A percentile compares a stretch with the other conserved stretches of the same genome.
phyloP scores from a whole-genome alignment of 768 basidiomycete species.

The Tephrocybe sp. region DNA sequence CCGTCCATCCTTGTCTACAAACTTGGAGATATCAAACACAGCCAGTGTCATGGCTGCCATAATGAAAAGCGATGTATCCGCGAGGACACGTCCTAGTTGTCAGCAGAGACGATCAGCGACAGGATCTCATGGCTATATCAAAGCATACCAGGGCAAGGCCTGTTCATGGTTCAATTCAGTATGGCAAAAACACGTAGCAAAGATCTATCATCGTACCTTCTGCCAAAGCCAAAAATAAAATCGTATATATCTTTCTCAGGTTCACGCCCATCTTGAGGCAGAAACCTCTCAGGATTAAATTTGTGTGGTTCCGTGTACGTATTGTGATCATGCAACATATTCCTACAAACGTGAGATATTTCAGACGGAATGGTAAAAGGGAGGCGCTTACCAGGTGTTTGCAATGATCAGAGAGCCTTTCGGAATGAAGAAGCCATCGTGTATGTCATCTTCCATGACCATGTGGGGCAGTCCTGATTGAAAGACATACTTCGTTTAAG shows the following conservation, averaged over 20 bases:
- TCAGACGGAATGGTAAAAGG: background rate
- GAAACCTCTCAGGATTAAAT: slow-evolving; percentile 23
- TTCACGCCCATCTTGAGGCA: background rate
- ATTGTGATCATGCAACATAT: slow-evolving; percentile 22
- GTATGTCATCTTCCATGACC: slow-evolving; percentile 23
- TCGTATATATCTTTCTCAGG: slow-evolving; percentile 23
- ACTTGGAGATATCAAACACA: slow-evolving; percentile 1
- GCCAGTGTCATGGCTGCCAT: background rate
- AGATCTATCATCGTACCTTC: slow-evolving; percentile 25
- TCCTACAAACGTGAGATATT: slow-evolving; percentile 10
- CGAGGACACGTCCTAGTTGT: slow-evolving; percentile 1
- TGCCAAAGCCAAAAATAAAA: slow-evolving; percentile 47
- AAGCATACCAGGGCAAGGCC: slow-evolving; percentile 8
- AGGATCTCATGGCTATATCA: no score
- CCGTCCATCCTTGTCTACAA: background rate
- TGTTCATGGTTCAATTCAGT: background rate
- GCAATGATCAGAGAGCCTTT: slow-evolving; percentile 23
- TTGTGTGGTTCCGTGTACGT: slow-evolving; percentile 18
- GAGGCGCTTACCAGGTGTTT: slow-evolving; percentile 21
- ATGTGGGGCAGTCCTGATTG: slow-evolving; percentile 29
- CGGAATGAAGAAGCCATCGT: slow-evolving; percentile 25
- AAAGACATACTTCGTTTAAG: slow-evolving; percentile 18
- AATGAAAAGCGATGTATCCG: slow-evolving; percentile 1
- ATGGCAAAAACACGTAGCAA: background rate
- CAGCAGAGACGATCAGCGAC: no score